These are phyloP conservation scores for Neocucurbitaria cava DNA, from an alignment of 2,329 filamentous ascomycete species.

Conservation along the genomic window DNA sequence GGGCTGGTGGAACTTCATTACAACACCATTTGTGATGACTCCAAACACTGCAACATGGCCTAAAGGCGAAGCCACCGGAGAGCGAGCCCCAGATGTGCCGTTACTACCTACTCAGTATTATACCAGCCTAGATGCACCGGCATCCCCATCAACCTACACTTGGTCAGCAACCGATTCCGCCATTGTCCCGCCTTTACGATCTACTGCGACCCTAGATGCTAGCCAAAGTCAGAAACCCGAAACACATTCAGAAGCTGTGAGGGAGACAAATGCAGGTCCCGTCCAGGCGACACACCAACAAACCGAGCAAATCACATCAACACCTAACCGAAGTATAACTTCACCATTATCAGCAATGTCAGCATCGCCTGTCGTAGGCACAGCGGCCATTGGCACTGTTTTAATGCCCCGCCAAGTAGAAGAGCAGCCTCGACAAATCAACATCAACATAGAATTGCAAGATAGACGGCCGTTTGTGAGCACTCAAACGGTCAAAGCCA, in stretches of 20 bases:
- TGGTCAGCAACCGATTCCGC: slow-evolving; percentile 34
- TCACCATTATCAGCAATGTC: slow-evolving; percentile 41
- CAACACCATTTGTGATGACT: slow-evolving; percentile 67
- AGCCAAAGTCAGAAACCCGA: background rate
- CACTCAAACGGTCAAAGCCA: slow-evolving; percentile 20
- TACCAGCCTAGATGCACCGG: slow-evolving; percentile 12
- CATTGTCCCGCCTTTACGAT: slow-evolving; percentile 9
- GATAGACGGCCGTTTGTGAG: slow-evolving; percentile 28
- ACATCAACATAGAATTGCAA: slow-evolving; percentile 43
- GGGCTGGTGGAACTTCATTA: slow-evolving; percentile 82
- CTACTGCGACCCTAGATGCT: slow-evolving; percentile 2
- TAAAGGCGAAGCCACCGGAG: slow-evolving; percentile 25
- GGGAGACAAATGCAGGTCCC: background rate
- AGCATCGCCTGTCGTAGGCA: slow-evolving; percentile 40
- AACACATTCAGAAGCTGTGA: background rate
- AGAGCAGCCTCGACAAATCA: slow-evolving; percentile 31
- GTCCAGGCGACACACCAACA: slow-evolving; percentile 4
- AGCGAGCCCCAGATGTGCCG: slow-evolving; percentile 44
- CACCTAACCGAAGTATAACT: slow-evolving; percentile 19
- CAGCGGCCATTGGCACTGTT: slow-evolving; percentile 42
- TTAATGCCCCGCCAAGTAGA: slow-evolving; percentile 41
- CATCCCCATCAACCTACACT: slow-evolving; percentile 29
- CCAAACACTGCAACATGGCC: slow-evolving; percentile 47
- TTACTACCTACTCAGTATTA: slow-evolving; percentile 39
- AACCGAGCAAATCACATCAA: slow-evolving; percentile 18